Evolutionary conservation across 2,329 filamentous ascomycete genomes (phyloP).

Genomic region (Plenodomus lindquistii): DNA sequence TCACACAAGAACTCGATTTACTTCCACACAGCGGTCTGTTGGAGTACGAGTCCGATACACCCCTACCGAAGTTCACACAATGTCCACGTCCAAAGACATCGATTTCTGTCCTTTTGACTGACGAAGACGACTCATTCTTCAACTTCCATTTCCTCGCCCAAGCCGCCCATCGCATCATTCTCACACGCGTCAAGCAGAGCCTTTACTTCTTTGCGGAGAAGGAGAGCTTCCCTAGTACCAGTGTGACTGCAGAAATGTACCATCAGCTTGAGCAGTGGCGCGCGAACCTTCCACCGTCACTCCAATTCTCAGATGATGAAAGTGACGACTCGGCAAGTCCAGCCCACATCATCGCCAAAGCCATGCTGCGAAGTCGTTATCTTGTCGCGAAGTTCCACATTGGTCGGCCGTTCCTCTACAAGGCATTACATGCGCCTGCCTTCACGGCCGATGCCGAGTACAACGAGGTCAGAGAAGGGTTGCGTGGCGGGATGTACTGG

Average conservation of each 20-base stretch:
- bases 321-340: conserved; percentile 35
- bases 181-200: conserved; percentile 57
- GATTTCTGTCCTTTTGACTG: conserved; percentile 39
- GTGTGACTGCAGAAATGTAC: conserved; percentile 56
- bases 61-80: conserved; percentile 57
- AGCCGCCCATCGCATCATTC: conserved; percentile 59
- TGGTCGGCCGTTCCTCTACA: conserved; percentile 44
- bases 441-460: conserved; percentile 39
- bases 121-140: conserved; percentile 58
- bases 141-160: conserved; percentile 63
- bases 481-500: conserved; percentile 44
- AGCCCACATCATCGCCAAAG: conserved; percentile 44
- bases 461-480: conserved; percentile 30
- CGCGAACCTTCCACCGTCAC: conserved; percentile 52
- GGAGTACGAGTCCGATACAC: conserved; percentile 57
- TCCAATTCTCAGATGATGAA: conserved; percentile 51
- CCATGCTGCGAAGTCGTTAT: conserved; percentile 46
- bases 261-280: conserved; percentile 62
- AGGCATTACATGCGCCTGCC: conserved; percentile 39
- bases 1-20: conserved; percentile 57
- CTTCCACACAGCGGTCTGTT: conserved; percentile 56
- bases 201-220: conserved; percentile 54
- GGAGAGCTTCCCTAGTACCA: conserved; percentile 48
- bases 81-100: conserved; percentile 46
- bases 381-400: conserved; percentile 45